phyloP scores from a whole-genome alignment of 257 asterid species.

The Solanum etuberosum region DNA sequence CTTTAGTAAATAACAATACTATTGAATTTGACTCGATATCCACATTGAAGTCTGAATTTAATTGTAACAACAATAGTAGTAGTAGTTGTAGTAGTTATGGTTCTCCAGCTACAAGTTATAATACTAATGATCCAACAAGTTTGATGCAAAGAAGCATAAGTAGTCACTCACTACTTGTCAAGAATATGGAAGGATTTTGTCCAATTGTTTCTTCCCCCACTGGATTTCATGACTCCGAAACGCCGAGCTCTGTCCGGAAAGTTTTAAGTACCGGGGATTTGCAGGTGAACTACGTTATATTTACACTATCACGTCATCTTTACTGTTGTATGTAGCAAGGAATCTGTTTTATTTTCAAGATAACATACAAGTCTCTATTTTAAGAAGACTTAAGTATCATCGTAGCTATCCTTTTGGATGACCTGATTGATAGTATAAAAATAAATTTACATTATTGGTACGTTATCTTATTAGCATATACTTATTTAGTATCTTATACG shows the following conservation, averaged over 20 bases:
- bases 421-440: not conserved
- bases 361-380: not conserved
- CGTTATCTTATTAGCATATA: not conserved
- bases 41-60: slow-evolving; percentile 35
- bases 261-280: slow-evolving; percentile 55
- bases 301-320: not conserved
- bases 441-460: not conserved
- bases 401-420: not conserved
- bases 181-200: slow-evolving; percentile 28
- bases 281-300: slow-evolving; percentile 23
- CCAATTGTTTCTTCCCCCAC: slow-evolving; percentile 33
- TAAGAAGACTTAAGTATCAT: not conserved
- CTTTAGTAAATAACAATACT: slow-evolving; percentile 4
- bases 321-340: not conserved
- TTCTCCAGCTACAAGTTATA: slow-evolving; percentile 38
- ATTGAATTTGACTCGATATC: slow-evolving; percentile 36
- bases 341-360: not conserved
- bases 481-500: not conserved
- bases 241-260: slow-evolving; percentile 39
- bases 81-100: slow-evolving; percentile 52
- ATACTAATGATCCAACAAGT: slow-evolving; percentile 18
- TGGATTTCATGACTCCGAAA: slow-evolving; percentile 27
- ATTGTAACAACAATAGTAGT: slow-evolving; percentile 17
- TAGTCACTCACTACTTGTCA: slow-evolving; percentile 47
- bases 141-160: slow-evolving; percentile 56